Conservation (phyloP, 2,329 filamentous ascomycete species). For the Sporothrix brunneoviolacea region DNA sequence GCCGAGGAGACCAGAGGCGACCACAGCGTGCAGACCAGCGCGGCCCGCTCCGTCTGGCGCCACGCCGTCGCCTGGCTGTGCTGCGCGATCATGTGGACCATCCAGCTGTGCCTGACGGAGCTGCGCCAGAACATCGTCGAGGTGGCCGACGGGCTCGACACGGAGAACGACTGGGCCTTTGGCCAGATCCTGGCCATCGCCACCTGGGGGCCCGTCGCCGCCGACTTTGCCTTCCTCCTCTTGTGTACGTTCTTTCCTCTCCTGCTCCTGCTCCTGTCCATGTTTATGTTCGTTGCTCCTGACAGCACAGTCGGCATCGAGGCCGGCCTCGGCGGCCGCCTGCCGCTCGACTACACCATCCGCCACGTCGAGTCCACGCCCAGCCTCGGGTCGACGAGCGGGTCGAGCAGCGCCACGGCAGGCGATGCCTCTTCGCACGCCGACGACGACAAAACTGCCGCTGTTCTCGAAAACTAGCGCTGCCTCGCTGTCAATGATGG, state of each 20-base stretch:
- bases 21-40: background rate
- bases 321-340: slow-evolving; percentile 2
- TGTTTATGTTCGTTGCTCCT: background rate
- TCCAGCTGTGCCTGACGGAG: slow-evolving; percentile 9
- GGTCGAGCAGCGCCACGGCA: no score
- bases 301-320: slow-evolving; percentile 10
- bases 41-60: slow-evolving; percentile 5
- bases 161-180: slow-evolving; percentile 12
- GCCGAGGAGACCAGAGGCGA: background rate
- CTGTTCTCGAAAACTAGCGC: no score
- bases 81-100: slow-evolving; percentile 14
- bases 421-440: no score
- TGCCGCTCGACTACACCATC: slow-evolving; percentile 8
- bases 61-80: slow-evolving; percentile 11
- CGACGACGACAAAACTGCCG: no score
- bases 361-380: slow-evolving; percentile 10
- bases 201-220: slow-evolving; percentile 10
- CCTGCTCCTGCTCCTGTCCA: no score
- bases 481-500: no score
- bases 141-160: slow-evolving; percentile 11
- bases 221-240: slow-evolving; percentile 13
- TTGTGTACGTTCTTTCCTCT: slow-evolving; percentile 6
- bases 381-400: no score
- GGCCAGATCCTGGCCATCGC: slow-evolving; percentile 18
- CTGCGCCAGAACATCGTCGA: slow-evolving; percentile 13